Percentiles rank a stretch among this genome's conserved stretches.
phyloP scores from a whole-genome alignment of 2,329 filamentous ascomycete genomes.

The Coniochaeta sp. region DNA sequence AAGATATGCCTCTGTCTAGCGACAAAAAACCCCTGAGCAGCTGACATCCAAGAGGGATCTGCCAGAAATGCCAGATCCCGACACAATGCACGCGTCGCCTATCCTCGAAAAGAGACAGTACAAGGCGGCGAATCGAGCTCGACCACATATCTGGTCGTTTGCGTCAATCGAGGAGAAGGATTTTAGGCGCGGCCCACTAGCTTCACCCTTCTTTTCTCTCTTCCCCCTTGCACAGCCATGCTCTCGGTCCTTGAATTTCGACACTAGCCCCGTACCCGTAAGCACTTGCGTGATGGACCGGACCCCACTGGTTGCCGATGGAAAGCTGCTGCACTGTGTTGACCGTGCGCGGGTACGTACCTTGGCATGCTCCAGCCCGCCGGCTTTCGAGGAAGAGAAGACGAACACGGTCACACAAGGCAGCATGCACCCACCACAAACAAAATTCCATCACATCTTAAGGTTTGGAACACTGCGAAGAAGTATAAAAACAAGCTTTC shows the following conservation, averaged over 20 bases:
- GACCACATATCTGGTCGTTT: conserved; percentile 3
- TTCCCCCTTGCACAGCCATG: neutral
- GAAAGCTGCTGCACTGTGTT: no score
- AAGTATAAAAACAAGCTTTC: no score
- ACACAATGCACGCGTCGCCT: no score
- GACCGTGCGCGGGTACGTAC: neutral
- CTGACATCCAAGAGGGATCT: no score
- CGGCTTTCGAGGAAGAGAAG: no score
- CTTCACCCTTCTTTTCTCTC: neutral
- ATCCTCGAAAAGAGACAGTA: no score
- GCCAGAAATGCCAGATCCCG: no score
- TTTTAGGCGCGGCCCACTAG: conserved; percentile 4
- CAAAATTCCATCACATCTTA: neutral
- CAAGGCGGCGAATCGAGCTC: conserved; percentile 2
- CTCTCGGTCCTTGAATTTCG: neutral
- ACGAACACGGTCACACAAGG: neutral
- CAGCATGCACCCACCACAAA: neutral
- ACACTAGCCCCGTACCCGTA: neutral
- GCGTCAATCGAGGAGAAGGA: neutral
- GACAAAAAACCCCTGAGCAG: no score
- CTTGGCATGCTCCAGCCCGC: no score
- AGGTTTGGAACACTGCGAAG: conserved; percentile 1
- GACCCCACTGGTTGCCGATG: no score
- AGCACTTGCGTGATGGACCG: neutral
- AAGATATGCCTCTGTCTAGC: no score